A percentile compares a stretch with the other conserved stretches of the same genome.
These are phyloP conservation scores for Nannizziopsis arthrosporioides DNA, from an alignment of 2,329 filamentous ascomycete species.

Conservation along the genomic window DNA sequence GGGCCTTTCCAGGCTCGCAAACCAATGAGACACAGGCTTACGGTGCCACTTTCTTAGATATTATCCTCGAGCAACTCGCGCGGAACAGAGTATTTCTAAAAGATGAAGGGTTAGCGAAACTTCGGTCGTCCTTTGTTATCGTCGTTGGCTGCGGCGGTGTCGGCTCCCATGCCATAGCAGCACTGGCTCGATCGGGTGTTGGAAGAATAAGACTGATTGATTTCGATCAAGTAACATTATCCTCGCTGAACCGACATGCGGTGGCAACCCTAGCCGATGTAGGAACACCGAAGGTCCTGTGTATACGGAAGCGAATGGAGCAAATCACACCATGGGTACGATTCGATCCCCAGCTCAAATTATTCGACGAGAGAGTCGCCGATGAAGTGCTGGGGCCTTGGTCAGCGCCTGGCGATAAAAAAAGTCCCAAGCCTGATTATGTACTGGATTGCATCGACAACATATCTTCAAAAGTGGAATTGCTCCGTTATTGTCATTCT, in stretches of 20 bases:
- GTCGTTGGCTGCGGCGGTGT: conserved; percentile 91
- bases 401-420: conserved; percentile 37
- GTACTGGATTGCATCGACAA: conserved; percentile 98
- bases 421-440: conserved; percentile 56
- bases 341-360: conserved; percentile 75
- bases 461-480: conserved; percentile 86
- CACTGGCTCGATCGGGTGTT: conserved; percentile 79
- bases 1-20: neutral
- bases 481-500: conserved; percentile 77
- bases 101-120: conserved; percentile 63
- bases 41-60: conserved; percentile 41
- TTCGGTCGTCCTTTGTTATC: conserved; percentile 72
- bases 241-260: conserved; percentile 88
- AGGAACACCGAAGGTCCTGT: conserved; percentile 81
- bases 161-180: conserved; percentile 78
- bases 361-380: conserved; percentile 62
- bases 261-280: conserved; percentile 90
- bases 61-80: conserved; percentile 88
- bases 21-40: conserved; percentile 3
- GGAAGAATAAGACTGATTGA: conserved; percentile 81
- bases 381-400: conserved; percentile 56
- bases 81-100: conserved; percentile 85
- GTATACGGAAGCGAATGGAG: conserved; percentile 64
- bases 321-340: conserved; percentile 85
- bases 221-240: conserved; percentile 94